These are phyloP conservation scores for Ophiostoma perfectum DNA, from an alignment of 2,329 filamentous ascomycete species.

Conservation along the genomic window DNA sequence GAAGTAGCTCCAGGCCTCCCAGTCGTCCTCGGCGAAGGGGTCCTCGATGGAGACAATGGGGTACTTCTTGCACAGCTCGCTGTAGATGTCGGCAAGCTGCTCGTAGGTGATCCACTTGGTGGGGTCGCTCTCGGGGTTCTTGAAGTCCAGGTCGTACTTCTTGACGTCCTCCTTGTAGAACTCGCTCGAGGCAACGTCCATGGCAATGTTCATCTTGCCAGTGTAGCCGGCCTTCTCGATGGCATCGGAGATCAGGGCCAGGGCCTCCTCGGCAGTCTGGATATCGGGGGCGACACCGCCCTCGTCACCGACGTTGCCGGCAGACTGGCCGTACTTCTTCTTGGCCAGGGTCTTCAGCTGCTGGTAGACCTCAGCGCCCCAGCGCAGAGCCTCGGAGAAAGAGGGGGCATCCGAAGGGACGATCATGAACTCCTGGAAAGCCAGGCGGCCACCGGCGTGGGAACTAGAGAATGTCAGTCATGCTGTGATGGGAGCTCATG, in stretches of 20 bases:
- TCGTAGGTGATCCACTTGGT: conserved; percentile 99
- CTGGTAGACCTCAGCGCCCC: conserved; percentile 97
- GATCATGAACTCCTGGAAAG: conserved; percentile 97
- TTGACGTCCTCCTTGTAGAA: conserved; percentile 98
- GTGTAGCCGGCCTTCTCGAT: conserved; percentile 95
- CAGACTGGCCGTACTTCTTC: conserved; percentile 99
- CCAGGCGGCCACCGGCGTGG: conserved; percentile 92
- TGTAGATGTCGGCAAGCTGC: conserved; percentile 89
- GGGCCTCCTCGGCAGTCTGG: conserved; percentile 91
- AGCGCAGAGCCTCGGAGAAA: conserved; percentile 93
- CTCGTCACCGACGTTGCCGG: conserved; percentile 98
- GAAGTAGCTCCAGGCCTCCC: conserved; percentile 99
- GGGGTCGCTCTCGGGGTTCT: conserved; percentile 96
- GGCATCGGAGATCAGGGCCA: conserved; percentile 89
- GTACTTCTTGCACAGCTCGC: conserved; percentile 84
- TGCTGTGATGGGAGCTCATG: background rate
- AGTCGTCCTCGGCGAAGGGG: conserved; percentile 98
- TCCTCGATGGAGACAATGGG: conserved; percentile 99
- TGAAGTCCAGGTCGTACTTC: conserved; percentile 99
- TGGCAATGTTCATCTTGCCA: conserved; percentile 94
- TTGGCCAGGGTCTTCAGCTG: conserved; percentile 94
- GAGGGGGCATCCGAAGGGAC: conserved; percentile 78
- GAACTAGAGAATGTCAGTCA: conserved; percentile 48
- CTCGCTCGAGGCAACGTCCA: conserved; percentile 98
- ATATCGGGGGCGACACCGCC: conserved; percentile 99